Conservation (phyloP, 176 grass and related monocot species). For the Oryza meyeriana region DNA sequence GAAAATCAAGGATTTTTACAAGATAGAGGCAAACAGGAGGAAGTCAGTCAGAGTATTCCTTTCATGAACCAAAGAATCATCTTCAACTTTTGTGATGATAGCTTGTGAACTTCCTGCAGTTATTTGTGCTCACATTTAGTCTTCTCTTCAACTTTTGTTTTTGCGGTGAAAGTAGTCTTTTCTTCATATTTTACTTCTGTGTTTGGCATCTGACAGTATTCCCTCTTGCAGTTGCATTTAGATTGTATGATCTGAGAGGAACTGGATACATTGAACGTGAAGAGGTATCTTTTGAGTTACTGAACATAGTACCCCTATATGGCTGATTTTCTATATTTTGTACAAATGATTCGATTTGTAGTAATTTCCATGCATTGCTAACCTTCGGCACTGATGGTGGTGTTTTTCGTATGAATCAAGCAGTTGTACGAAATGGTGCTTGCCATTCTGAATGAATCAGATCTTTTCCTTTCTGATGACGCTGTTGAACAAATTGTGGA, state of each 20-base stretch:
- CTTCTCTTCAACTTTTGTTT: background rate
- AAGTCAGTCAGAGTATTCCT: background rate
- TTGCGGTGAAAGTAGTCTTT: background rate
- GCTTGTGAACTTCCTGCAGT: background rate
- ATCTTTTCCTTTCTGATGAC: slow-evolving; percentile 71
- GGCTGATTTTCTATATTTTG: background rate
- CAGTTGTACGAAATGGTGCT: slow-evolving; percentile 93
- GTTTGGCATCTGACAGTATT: slow-evolving; percentile 16
- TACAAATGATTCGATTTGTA: background rate
- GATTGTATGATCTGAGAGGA: slow-evolving; percentile 75
- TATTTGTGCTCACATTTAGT: background rate
- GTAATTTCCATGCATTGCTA: background rate
- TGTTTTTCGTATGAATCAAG: background rate
- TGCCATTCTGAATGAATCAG: slow-evolving; percentile 83
- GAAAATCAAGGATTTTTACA: background rate
- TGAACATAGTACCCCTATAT: background rate
- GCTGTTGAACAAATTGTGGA: slow-evolving; percentile 72
- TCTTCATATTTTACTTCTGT: background rate
- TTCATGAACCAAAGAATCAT: background rate
- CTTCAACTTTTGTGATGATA: background rate
- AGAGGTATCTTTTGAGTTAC: slow-evolving; percentile 38
- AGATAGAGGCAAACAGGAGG: background rate
- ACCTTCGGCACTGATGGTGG: background rate
- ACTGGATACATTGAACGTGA: slow-evolving; percentile 73
- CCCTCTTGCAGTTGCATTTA: slow-evolving; percentile 73